A percentile compares a stretch with the other conserved stretches of the same genome.
phyloP scores from a whole-genome alignment of 768 basidiomycete genomes.

The Termitomyces sp. region DNA sequence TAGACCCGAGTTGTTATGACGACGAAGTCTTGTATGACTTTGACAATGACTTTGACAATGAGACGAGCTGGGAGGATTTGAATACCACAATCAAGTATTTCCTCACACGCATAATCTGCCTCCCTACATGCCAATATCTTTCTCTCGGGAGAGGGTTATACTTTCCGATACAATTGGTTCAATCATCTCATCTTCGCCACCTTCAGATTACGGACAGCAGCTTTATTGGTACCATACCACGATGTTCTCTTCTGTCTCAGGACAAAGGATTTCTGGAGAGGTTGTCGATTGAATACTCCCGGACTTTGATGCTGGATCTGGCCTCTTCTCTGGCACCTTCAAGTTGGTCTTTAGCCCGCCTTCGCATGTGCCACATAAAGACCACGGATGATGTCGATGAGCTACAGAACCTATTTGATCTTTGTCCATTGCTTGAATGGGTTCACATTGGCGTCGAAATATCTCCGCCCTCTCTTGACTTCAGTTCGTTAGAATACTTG shows the following conservation, averaged over 20 bases:
- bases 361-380: not conserved
- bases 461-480: not conserved
- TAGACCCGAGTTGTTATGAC: too few relatives aligned
- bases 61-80: not conserved
- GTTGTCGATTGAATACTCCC: not conserved
- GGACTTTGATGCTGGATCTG: not conserved
- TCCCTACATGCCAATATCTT: slow-evolving; percentile 1
- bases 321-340: not conserved
- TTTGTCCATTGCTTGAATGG: too few relatives aligned
- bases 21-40: not conserved
- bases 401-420: not conserved
- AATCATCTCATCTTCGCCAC: not conserved
- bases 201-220: not conserved
- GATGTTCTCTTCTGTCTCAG: too few relatives aligned
- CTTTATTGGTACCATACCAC: not conserved
- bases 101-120: not conserved
- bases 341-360: not conserved
- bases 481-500: not conserved
- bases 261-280: not conserved
- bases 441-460: not conserved
- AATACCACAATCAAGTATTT: not conserved
- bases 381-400: too few relatives aligned
- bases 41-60: not conserved
- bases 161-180: not conserved
- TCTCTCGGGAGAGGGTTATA: not conserved